Conservation (phyloP, 257 asterid genomes). For the Anisodus acutangulus region DNA sequence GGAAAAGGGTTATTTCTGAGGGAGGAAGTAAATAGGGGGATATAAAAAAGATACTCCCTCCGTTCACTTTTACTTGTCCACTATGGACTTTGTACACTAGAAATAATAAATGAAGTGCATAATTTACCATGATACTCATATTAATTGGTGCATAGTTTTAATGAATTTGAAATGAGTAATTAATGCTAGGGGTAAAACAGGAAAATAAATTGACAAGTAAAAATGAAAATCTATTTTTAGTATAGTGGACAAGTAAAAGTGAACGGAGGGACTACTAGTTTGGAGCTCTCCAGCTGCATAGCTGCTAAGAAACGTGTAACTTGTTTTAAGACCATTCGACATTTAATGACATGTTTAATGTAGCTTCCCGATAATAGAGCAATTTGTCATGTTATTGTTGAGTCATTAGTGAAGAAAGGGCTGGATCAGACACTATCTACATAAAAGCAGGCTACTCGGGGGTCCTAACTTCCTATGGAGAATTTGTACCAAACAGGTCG, state of each 20-base stretch:
- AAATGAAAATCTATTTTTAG: too few species aligned
- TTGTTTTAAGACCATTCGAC: background rate
- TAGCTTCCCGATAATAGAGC: background rate
- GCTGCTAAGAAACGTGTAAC: background rate
- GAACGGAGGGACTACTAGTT: background rate
- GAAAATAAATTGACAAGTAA: too few species aligned
- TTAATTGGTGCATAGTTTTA: too few species aligned
- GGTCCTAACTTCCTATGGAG: background rate
- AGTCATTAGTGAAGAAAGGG: background rate
- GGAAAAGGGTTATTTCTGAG: background rate
- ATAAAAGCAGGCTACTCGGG: background rate
- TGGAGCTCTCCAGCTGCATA: conserved; percentile 6
- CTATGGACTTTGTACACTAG: too few species aligned
- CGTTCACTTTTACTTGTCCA: too few species aligned
- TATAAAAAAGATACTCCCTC: background rate
- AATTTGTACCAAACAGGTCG: background rate
- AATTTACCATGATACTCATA: too few species aligned
- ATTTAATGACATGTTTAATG: background rate
- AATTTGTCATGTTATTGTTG: background rate
- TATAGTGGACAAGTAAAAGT: too few species aligned
- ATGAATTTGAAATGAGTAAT: too few species aligned
- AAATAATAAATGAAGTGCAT: too few species aligned
- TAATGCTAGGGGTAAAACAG: too few species aligned
- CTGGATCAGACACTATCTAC: background rate
- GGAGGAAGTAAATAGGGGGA: background rate